Evolutionary conservation across 176 grass and related monocot species (phyloP).

Genomic region (Melocanna baccifera): DNA sequence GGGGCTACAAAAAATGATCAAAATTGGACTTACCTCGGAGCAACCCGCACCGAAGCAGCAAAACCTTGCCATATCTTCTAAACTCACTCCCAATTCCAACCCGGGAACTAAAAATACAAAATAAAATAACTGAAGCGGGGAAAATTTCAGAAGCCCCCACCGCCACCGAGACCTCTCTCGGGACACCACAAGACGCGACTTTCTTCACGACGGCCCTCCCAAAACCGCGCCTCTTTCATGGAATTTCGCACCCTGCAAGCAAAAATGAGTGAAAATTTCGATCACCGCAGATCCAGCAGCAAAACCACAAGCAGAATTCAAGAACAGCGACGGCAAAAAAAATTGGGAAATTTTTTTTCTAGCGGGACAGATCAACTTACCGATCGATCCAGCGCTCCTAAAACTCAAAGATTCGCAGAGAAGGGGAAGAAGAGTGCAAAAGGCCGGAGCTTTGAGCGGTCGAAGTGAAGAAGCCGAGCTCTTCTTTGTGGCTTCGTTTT

Average conservation of each 20-base stretch:
- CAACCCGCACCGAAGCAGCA: conserved; percentile 46
- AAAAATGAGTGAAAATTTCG: background rate
- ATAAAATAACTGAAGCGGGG: background rate
- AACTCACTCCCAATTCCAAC: background rate
- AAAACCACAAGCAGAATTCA: conserved; percentile 13
- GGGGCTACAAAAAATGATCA: background rate
- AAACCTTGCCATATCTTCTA: conserved; percentile 25
- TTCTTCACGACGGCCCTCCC: conserved; percentile 8
- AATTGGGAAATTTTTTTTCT: background rate
- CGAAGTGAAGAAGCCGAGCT: conserved; percentile 7
- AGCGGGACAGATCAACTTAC: background rate
- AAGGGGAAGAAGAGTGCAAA: background rate
- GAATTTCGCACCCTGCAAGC: conserved; percentile 21
- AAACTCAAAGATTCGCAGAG: background rate
- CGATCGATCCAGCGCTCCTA: conserved; percentile 3
- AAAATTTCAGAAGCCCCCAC: conserved; percentile 2
- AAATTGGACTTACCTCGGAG: conserved; percentile 34
- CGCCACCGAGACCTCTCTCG: conserved; percentile 5
- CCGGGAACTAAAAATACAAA: background rate
- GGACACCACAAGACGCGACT: conserved; percentile 6
- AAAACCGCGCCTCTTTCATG: conserved; percentile 40
- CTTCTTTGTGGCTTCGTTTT: conserved; percentile 10
- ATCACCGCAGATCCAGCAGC: conserved; percentile 32
- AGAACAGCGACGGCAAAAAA: background rate
- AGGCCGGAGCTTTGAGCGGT: background rate